Conservation (phyloP, 352 stramenopile genomes). For the Phytophthora pluvialis region DNA sequence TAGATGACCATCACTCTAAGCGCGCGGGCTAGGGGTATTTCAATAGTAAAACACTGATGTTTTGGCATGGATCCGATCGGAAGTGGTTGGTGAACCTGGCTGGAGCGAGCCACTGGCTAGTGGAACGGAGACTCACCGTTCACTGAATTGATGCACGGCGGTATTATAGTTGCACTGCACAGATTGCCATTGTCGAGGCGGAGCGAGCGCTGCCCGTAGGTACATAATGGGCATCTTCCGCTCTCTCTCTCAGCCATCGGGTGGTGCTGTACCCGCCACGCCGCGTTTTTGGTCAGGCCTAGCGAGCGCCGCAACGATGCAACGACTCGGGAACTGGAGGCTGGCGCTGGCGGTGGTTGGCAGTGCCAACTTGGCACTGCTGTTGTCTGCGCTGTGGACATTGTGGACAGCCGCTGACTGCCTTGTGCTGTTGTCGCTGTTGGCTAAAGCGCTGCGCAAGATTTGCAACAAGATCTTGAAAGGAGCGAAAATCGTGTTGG, state of each 20-base stretch:
- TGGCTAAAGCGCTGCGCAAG: background rate
- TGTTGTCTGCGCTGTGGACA: too few species aligned
- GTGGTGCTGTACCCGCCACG: constrained; percentile 28
- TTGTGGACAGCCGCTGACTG: too few species aligned
- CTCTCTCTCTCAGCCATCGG: constrained; percentile 31
- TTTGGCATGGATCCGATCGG: constrained; percentile 12
- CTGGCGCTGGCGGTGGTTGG: too few species aligned
- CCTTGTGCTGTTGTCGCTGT: background rate
- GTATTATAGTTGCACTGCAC: too few species aligned
- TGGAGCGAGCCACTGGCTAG: constrained; percentile 16
- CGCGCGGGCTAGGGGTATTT: constrained; percentile 27
- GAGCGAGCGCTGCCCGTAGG: constrained; percentile 4
- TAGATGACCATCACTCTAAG: constrained; percentile 32
- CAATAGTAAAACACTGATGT: constrained; percentile 23
- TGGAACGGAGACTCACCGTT: background rate
- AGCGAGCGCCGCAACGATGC: constrained; percentile 23
- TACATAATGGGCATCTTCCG: constrained; percentile 33
- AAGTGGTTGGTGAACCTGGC: constrained; percentile 14
- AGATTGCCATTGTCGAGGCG: constrained; percentile 11
- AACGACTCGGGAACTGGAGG: constrained; percentile 27
- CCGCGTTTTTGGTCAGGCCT: constrained; percentile 36
- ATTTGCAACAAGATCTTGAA: constrained; percentile 2
- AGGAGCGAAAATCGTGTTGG: too few species aligned
- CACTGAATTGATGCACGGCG: constrained; percentile 7
- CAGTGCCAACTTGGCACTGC: too few species aligned